Percentiles rank a stretch among this genome's conserved stretches.
These are phyloP conservation scores for Uronychia binucleata DNA, from an alignment of 73 alveolate species.

Conservation along the genomic window DNA sequence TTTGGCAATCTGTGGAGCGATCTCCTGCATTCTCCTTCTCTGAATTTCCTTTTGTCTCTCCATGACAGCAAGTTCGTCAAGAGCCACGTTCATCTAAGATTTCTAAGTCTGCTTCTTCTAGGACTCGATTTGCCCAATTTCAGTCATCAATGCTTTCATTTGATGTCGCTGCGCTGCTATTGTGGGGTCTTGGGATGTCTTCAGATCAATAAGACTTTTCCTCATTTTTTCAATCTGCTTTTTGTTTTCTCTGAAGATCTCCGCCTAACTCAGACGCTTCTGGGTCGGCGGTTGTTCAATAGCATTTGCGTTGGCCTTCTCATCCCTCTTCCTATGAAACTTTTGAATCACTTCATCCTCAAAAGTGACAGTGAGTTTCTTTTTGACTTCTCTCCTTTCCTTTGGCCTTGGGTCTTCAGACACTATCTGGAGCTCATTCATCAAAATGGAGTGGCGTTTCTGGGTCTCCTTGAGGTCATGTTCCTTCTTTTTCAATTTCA, in stretches of 20 bases:
- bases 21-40: neutral
- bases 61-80: neutral
- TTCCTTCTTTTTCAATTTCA: neutral
- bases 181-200: neutral
- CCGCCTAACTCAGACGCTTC: no score
- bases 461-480: neutral
- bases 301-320: neutral
- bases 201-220: neutral
- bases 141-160: neutral
- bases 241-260: neutral
- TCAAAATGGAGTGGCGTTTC: neutral
- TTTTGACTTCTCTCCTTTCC: neutral
- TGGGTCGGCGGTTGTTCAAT: neutral
- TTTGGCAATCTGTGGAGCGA: neutral
- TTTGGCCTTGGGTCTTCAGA: neutral
- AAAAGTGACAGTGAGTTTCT: neutral
- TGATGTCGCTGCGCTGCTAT: neutral
- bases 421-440: neutral
- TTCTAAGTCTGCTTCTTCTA: neutral
- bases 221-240: neutral
- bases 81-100: neutral
- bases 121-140: neutral
- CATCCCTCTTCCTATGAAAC: neutral
- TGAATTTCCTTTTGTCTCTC: neutral
- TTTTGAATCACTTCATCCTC: neutral